Conservation (phyloP, 2,329 filamentous ascomycete species). For the Sordariomycetes sp. region DNA sequence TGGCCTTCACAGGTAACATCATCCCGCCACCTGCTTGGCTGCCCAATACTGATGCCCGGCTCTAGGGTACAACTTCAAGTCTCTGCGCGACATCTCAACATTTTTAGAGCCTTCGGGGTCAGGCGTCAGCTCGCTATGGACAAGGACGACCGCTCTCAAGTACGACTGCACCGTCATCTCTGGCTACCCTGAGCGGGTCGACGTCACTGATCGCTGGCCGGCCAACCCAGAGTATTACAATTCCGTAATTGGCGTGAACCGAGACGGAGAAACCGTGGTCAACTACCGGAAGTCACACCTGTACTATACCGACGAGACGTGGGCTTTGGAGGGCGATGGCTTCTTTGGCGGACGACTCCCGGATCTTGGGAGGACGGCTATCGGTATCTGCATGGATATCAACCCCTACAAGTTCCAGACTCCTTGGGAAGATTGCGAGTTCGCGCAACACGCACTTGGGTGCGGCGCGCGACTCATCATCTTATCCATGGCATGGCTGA, state of each 20-base stretch:
- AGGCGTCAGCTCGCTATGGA: constrained; percentile 65
- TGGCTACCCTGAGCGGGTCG: constrained; percentile 66
- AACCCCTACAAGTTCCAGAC: constrained; percentile 35
- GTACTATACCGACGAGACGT: constrained; percentile 52
- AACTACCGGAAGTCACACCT: constrained; percentile 54
- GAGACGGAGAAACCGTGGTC: constrained; percentile 48
- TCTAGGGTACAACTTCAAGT: constrained; percentile 69
- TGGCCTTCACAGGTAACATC: constrained; percentile 60
- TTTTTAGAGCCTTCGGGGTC: constrained; percentile 57
- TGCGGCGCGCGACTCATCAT: constrained; percentile 53
- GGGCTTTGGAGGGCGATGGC: constrained; percentile 48
- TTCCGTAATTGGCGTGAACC: constrained; percentile 41
- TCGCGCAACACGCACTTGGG: constrained; percentile 47
- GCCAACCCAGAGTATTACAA: constrained; percentile 46
- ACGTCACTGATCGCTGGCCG: constrained; percentile 39
- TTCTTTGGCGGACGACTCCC: constrained; percentile 38
- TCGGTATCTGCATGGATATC: constrained; percentile 59
- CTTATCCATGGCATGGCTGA: constrained; percentile 72
- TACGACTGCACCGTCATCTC: constrained; percentile 59
- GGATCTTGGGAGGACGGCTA: constrained; percentile 39
- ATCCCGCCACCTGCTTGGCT: not conserved
- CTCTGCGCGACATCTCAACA: constrained; percentile 55
- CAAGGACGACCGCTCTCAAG: constrained; percentile 54
- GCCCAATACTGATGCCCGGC: constrained; percentile 1
- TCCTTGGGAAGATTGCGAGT: constrained; percentile 29